Conservation (phyloP, 2,329 filamentous ascomycete species). For the Didymosphaeria variabile region DNA sequence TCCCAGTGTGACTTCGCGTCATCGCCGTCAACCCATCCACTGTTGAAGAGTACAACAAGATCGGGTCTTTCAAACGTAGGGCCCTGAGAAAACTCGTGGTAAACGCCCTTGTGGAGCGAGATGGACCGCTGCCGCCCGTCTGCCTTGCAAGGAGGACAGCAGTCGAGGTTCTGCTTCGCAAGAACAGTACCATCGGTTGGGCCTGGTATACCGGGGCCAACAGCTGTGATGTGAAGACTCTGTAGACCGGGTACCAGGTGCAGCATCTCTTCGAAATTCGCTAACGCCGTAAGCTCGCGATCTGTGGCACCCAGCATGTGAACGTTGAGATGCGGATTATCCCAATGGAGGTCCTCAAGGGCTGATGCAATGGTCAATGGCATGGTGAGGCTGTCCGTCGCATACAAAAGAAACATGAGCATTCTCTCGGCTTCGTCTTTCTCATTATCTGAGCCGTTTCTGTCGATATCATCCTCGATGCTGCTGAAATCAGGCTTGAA, state of each 20-base stretch:
- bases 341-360: slow-evolving; percentile 25
- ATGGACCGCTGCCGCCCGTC: slow-evolving; percentile 20
- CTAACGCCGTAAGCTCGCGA: slow-evolving; percentile 26
- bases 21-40: slow-evolving; percentile 27
- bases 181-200: slow-evolving; percentile 12
- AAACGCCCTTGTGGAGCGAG: slow-evolving; percentile 24
- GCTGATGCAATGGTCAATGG: slow-evolving; percentile 27
- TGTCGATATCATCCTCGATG: slow-evolving; percentile 1
- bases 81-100: slow-evolving; percentile 25
- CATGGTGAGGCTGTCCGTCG: slow-evolving; percentile 31
- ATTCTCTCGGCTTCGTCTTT: slow-evolving; percentile 25
- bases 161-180: slow-evolving; percentile 20
- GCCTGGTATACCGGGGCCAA: slow-evolving; percentile 20
- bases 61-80: slow-evolving; percentile 25
- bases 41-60: slow-evolving; percentile 30
- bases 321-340: slow-evolving; percentile 18
- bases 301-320: slow-evolving; percentile 29
- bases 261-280: slow-evolving; percentile 29
- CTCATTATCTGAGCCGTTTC: slow-evolving; percentile 14
- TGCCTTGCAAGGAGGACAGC: slow-evolving; percentile 24
- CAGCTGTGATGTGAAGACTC: slow-evolving; percentile 23
- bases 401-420: slow-evolving; percentile 28
- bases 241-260: slow-evolving; percentile 24
- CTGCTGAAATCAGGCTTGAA: slow-evolving; percentile 25
- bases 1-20: slow-evolving; percentile 27